Evolutionary conservation across 225 moss, liverwort and hornwort species (phyloP).

Genomic region (Climacium dendroides): DNA sequence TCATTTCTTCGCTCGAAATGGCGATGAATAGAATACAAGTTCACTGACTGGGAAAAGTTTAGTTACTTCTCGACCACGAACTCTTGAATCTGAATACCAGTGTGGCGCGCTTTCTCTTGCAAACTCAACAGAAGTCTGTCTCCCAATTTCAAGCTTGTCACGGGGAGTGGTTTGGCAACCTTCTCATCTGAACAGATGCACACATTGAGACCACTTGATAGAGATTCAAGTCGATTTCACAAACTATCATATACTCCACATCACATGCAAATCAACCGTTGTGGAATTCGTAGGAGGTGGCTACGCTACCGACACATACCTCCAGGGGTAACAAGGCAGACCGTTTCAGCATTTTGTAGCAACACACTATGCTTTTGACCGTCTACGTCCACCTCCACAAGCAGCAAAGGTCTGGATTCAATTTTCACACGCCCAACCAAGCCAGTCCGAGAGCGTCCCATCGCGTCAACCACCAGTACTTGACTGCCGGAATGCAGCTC

Average conservation of each 20-base stretch:
- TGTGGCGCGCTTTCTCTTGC: constrained; percentile 73
- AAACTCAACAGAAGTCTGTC: constrained; percentile 55
- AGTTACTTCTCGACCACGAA: constrained; percentile 20
- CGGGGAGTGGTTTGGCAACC: constrained; percentile 37
- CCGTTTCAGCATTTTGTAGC: constrained; percentile 92
- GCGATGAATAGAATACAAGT: background rate
- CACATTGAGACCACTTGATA: background rate
- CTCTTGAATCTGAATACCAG: constrained; percentile 74
- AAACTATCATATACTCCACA: background rate
- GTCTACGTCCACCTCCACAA: constrained; percentile 72
- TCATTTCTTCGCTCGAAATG: background rate
- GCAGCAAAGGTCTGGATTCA: constrained; percentile 73
- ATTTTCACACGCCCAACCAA: constrained; percentile 89
- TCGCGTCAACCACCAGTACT: constrained; percentile 64
- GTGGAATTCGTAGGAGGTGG: background rate
- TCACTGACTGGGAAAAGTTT: background rate
- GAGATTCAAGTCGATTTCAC: background rate
- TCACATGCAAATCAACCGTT: background rate
- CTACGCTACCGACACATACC: constrained; percentile 30
- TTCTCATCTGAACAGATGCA: constrained; percentile 6
- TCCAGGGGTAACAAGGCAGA: constrained; percentile 56
- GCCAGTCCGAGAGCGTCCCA: constrained; percentile 46
- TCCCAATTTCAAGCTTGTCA: constrained; percentile 69
- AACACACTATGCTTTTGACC: constrained; percentile 57
- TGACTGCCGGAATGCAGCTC: constrained; percentile 79